Evolutionary conservation across 148 eudicot genomes (phyloP).

Genomic region (Selenicereus undatus): DNA sequence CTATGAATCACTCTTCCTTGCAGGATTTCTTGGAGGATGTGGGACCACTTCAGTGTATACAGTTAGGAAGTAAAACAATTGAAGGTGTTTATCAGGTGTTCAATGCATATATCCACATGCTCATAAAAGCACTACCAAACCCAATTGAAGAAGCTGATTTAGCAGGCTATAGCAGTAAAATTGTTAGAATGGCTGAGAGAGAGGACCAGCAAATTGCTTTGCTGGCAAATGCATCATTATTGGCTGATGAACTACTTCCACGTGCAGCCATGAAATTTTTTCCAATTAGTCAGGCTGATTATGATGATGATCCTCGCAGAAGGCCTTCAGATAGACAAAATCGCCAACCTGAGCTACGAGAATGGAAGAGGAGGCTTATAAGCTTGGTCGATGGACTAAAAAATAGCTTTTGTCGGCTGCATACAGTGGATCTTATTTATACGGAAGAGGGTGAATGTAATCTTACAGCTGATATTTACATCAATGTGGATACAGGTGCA

Average conservation of each 20-base stretch:
- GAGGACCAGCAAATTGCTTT: slow-evolving; percentile 95
- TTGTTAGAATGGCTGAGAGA: slow-evolving; percentile 82
- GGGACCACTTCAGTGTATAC: slow-evolving; percentile 86
- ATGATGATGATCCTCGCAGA: slow-evolving; percentile 64
- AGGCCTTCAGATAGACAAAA: slow-evolving; percentile 65
- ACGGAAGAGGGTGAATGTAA: slow-evolving; percentile 91
- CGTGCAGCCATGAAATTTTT: slow-evolving; percentile 87
- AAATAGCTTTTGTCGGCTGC: slow-evolving; percentile 88
- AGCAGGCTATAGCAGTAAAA: slow-evolving; percentile 78
- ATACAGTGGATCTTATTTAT: slow-evolving; percentile 89
- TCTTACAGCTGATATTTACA: slow-evolving; percentile 85
- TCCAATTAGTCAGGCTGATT: slow-evolving; percentile 46
- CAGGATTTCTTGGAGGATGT: slow-evolving; percentile 97
- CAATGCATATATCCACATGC: slow-evolving; percentile 69
- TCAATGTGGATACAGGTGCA: slow-evolving; percentile 69
- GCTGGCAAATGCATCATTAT: slow-evolving; percentile 87
- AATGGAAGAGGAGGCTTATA: slow-evolving; percentile 88
- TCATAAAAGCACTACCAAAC: slow-evolving; percentile 90
- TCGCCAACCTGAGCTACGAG: slow-evolving; percentile 92
- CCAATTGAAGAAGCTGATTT: slow-evolving; percentile 71
- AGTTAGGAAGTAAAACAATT: slow-evolving; percentile 79
- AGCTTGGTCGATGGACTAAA: slow-evolving; percentile 80
- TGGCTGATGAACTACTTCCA: slow-evolving; percentile 92
- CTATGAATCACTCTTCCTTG: slow-evolving; percentile 5
- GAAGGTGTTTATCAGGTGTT: slow-evolving; percentile 91